phyloP scores from a whole-genome alignment of 176 grass and related monocot species.

The Miscanthus lutarioriparius region DNA sequence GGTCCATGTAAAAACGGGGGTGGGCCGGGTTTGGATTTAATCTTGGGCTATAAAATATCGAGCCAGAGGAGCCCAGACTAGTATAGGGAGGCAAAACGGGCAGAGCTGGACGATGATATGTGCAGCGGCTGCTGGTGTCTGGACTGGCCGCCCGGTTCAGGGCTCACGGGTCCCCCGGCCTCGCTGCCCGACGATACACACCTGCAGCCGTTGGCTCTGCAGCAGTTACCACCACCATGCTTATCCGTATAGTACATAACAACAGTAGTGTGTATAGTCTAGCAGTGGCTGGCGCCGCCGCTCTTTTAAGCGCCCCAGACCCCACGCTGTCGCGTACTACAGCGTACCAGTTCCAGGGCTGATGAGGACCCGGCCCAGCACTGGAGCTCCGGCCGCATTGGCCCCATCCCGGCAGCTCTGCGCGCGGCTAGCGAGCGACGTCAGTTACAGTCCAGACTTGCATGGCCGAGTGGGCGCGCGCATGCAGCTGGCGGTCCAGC shows the following conservation, averaged over 20 bases:
- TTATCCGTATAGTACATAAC: too few species aligned
- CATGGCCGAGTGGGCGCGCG: background rate
- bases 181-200: background rate
- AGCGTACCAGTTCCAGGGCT: background rate
- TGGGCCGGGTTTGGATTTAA: background rate
- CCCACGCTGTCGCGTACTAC: too few species aligned
- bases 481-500: background rate
- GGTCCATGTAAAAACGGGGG: background rate
- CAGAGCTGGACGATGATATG: constrained; percentile 62
- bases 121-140: constrained; percentile 2
- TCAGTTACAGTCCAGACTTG: background rate
- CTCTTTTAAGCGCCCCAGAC: too few species aligned
- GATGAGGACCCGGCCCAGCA: background rate
- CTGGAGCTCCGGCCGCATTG: background rate
- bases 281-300: background rate
- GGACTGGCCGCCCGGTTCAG: background rate
- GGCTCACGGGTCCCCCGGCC: constrained; percentile 8
- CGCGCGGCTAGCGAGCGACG: background rate
- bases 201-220: background rate
- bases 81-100: constrained; percentile 43
- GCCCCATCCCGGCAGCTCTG: background rate
- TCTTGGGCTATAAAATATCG: background rate
- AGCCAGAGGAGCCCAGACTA: background rate
- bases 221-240: background rate
- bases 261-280: background rate